Conservation (phyloP, 352 stramenopile species). For the Stramenopiles sp. region DNA sequence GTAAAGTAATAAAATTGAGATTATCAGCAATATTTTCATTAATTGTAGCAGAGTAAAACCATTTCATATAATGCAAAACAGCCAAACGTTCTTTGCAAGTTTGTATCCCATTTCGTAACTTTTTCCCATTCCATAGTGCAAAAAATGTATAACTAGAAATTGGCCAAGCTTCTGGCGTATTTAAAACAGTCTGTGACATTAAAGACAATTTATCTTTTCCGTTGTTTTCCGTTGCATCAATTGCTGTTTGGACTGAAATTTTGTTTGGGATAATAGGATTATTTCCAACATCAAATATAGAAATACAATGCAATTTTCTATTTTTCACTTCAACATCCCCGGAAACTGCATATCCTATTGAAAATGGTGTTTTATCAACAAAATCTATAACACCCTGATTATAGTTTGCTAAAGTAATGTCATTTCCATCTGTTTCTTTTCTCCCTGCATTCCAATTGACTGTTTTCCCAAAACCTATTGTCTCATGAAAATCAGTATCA, state of each 20-base stretch:
- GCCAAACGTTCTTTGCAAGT: conserved; percentile 1
- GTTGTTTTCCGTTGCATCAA: background rate
- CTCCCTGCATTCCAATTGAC: background rate
- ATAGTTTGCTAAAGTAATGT: background rate
- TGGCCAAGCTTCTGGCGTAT: conserved; percentile 13
- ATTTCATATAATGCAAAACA: conserved; percentile 15
- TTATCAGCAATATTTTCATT: background rate
- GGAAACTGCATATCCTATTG: conserved; percentile 15
- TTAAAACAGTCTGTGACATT: background rate
- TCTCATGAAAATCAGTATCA: conserved; percentile 2
- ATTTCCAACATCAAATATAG: background rate
- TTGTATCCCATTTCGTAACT: too few relatives aligned
- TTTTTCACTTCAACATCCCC: conserved; percentile 8
- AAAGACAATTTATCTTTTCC: conserved; percentile 11
- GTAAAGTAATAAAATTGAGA: background rate
- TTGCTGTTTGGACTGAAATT: background rate
- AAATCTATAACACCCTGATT: conserved; percentile 13
- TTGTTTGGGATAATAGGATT: background rate
- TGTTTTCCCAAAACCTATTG: background rate
- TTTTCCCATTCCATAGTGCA: conserved; percentile 15
- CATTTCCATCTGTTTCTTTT: too few relatives aligned
- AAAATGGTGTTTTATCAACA: background rate
- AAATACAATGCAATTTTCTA: background rate
- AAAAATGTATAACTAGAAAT: conserved; percentile 18
- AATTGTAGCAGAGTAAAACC: conserved; percentile 16